Base-by-base conservation (phyloP, 768 basidiomycete species). In the Tricholoma hemisulphureum region DNA sequence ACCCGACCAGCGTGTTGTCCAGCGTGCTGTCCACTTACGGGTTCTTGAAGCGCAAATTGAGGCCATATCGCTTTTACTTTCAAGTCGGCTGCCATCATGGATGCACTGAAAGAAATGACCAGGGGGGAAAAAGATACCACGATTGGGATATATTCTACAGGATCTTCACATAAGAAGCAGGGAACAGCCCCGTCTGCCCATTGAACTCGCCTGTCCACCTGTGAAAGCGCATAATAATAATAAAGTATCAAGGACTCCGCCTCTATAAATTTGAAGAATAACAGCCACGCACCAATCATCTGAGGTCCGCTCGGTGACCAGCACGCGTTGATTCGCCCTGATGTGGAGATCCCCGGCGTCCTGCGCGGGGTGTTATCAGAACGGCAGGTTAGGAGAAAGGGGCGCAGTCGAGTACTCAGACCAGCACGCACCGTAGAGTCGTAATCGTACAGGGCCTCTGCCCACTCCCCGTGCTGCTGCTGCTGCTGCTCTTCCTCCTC, bases 381-480 rank as follows among this genome's bases (percentile, higher is more conserved):
- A 13, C 9, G 9, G 14, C 10, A 34, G 18, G 18, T 9, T 18
- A 20, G 3, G n/a, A 50, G 28, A 49, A 34, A 54, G 26, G 51
- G 58, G 48, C 14, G 20, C 28, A 58, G 18, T 41, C 21, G 29
- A 51, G 28, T 34, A 11, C 35, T 20, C 6, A 26, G 7, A 10
- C 41, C 16, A n/a, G 4, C 13, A 48, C 59, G 37, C 62, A 91
- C 90, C 63, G 75, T 74, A 51, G 89, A 85, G 41, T 73, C 73
- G 73, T 89, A 93, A 58, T 89, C 89, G 65, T 92, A 93, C 69
- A 90, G 63, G 4, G 77, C 91, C 63, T 91, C 85, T 14, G 83
- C 89, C 91, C 91, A 93, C 59, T 89, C 87, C 4, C 88, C 89
- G n/a, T n/a, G n/a, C n/a, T n/a, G n/a, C n/a, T n/a, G n/a, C n/a